Conservation (phyloP, 148 eudicot species). For the Spergularia marina region DNA sequence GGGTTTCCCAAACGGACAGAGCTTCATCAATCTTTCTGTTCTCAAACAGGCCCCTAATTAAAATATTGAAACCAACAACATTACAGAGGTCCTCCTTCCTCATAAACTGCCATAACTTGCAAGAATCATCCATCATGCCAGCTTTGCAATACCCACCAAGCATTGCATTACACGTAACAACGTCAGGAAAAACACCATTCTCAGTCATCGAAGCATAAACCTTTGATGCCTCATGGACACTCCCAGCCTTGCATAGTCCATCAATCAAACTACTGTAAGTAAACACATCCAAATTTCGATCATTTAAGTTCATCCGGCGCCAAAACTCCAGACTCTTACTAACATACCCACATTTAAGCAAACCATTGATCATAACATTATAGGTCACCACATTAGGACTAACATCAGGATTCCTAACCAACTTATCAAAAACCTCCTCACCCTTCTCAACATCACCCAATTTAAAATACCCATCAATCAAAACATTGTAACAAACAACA, state of each 20-base stretch:
- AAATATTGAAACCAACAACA: conserved; percentile 61
- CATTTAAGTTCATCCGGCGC: conserved; percentile 63
- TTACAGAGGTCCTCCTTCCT: conserved; percentile 43
- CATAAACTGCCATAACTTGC: conserved; percentile 67
- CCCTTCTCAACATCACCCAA: conserved; percentile 42
- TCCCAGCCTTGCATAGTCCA: conserved; percentile 63
- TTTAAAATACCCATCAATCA: conserved; percentile 78
- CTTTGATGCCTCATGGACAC: conserved; percentile 52
- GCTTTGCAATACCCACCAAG: conserved; percentile 67
- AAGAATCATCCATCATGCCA: conserved; percentile 44
- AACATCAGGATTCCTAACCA: conserved; percentile 39
- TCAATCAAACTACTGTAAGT: conserved; percentile 71
- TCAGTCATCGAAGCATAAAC: conserved; percentile 55
- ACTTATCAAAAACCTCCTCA: conserved; percentile 53
- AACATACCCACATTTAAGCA: conserved; percentile 61
- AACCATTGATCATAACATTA: conserved; percentile 72
- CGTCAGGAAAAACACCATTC: conserved; percentile 55
- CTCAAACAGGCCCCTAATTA: conserved; percentile 62
- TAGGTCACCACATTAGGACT: conserved; percentile 70
- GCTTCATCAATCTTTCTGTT: conserved; percentile 58
- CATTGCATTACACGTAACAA: conserved; percentile 58
- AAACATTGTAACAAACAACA: conserved; percentile 65
- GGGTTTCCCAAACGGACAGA: conserved; percentile 49
- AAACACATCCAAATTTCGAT: conserved; percentile 54
- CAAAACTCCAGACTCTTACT: conserved; percentile 51